A percentile compares a stretch with the other conserved stretches of the same genome.
Conservation (phyloP, 331 rosid genomes). For the Stylosanthes scabra region DNA sequence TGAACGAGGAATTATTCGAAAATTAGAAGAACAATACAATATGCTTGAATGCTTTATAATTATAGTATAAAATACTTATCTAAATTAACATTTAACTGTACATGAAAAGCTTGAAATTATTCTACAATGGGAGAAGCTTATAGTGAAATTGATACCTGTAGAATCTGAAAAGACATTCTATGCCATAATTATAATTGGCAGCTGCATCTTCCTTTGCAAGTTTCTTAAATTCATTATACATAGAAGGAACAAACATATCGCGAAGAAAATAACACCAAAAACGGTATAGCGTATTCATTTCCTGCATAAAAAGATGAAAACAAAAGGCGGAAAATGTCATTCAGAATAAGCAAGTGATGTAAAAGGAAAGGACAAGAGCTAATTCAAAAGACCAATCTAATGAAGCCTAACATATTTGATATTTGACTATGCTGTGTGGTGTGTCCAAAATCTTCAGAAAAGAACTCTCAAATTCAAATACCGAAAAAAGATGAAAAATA, state of each 20-base stretch:
- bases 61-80: neutral
- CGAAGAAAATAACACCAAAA: slow-evolving; percentile 95
- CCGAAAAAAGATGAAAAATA: slow-evolving; percentile 5
- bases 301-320: slow-evolving; percentile 56
- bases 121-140: neutral
- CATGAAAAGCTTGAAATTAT: slow-evolving; percentile 5
- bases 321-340: neutral
- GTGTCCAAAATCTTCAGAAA: slow-evolving; percentile 9
- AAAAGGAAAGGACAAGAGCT: no score
- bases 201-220: slow-evolving; percentile 90
- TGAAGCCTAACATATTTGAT: neutral
- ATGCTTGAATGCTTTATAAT: neutral
- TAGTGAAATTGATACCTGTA: slow-evolving; percentile 66
- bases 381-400: neutral
- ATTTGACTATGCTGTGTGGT: neutral
- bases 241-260: slow-evolving; percentile 70
- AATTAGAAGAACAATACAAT: slow-evolving; percentile 20
- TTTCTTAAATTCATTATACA: slow-evolving; percentile 88
- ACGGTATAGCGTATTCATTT: slow-evolving; percentile 93
- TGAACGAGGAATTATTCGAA: slow-evolving; percentile 46
- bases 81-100: neutral
- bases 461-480: neutral
- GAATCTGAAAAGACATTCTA: slow-evolving; percentile 98
- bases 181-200: slow-evolving; percentile 89
- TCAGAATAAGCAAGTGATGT: no score